A percentile compares a stretch with the other conserved stretches of the same genome.
Conservation (phyloP, 768 basidiomycete species). For the Phaeolepiota aurea region DNA sequence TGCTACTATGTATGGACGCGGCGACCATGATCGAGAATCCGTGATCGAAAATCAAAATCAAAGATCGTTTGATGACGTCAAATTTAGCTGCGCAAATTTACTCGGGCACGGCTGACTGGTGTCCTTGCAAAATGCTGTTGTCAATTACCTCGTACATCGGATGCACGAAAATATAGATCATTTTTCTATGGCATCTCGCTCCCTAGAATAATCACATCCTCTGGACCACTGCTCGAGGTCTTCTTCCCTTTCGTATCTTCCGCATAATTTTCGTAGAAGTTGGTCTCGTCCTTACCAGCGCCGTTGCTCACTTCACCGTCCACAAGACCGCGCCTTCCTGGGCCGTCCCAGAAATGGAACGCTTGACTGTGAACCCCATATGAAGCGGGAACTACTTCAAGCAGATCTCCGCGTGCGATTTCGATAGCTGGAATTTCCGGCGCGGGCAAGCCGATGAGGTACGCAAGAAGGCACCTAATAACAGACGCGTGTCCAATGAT, state of each 20-base stretch:
- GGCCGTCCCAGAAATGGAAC: conserved; percentile 89
- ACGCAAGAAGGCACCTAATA: conserved; percentile 90
- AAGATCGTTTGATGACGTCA: too few relatives aligned
- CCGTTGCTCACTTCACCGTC: conserved; percentile 20
- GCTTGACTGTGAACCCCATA: conserved; percentile 89
- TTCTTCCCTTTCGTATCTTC: conserved; percentile 64
- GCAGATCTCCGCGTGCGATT: conserved; percentile 91
- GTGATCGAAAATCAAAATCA: too few relatives aligned
- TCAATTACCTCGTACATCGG: too few relatives aligned
- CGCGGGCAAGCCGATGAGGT: conserved; percentile 89
- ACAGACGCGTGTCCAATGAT: conserved; percentile 98
- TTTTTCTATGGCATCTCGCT: too few relatives aligned
- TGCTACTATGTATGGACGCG: too few relatives aligned
- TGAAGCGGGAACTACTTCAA: conserved; percentile 85
- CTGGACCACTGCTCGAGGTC: too few relatives aligned
- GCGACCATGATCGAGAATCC: too few relatives aligned
- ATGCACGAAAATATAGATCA: too few relatives aligned
- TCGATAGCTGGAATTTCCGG: conserved; percentile 97
- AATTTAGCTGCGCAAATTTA: too few relatives aligned
- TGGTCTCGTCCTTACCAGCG: conserved; percentile 49
- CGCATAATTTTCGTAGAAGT: conserved; percentile 88
- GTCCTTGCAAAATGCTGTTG: too few relatives aligned
- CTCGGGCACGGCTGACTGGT: too few relatives aligned
- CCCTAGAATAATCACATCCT: too few relatives aligned
- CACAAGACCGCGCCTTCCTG: conserved; percentile 45